These are phyloP conservation scores for Penicillium sp. DNA, from an alignment of 2,329 filamentous ascomycete genomes.

Conservation along the genomic window DNA sequence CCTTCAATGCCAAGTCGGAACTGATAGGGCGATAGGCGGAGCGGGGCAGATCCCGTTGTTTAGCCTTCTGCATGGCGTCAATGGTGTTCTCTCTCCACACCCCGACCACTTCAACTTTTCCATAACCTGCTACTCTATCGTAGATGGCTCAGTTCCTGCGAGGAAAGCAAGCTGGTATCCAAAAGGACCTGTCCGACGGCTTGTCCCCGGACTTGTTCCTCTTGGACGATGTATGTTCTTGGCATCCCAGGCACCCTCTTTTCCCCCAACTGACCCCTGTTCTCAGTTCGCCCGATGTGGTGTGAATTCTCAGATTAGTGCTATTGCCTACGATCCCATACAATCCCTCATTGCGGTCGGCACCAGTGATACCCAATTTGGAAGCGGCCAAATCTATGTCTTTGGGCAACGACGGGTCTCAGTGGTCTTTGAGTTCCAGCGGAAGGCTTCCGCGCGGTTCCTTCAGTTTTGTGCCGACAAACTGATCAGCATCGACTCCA, in stretches of 20 bases:
- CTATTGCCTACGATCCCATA: conserved; percentile 85
- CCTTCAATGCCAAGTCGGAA: conserved; percentile 1
- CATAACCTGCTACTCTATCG: conserved; percentile 7
- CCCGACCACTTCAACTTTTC: conserved; percentile 9
- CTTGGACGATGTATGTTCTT: conserved; percentile 68
- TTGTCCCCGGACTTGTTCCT: conserved; percentile 75
- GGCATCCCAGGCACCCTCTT: conserved; percentile 28
- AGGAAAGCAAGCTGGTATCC: conserved; percentile 89
- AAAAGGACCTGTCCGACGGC: conserved; percentile 82
- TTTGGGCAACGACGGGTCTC: conserved; percentile 80
- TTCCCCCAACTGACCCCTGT: conserved; percentile 11
- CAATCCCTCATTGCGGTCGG: conserved; percentile 92
- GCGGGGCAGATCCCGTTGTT: conserved; percentile 24
- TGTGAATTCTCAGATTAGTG: conserved; percentile 72
- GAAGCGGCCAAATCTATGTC: conserved; percentile 82
- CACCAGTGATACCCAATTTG: conserved; percentile 82
- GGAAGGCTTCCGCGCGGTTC: conserved; percentile 70
- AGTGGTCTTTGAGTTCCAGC: conserved; percentile 68
- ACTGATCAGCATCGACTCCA: conserved; percentile 78
- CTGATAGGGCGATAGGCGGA: conserved; percentile 15
- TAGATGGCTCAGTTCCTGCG: conserved; percentile 82
- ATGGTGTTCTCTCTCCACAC: conserved; percentile 19
- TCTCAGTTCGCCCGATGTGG: conserved; percentile 68
- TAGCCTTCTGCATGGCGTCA: conserved; percentile 29
- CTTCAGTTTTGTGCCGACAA: conserved; percentile 85